Base-by-base conservation (phyloP, 208 protist genomes). In the Chromosphaera perkinsii region DNA sequence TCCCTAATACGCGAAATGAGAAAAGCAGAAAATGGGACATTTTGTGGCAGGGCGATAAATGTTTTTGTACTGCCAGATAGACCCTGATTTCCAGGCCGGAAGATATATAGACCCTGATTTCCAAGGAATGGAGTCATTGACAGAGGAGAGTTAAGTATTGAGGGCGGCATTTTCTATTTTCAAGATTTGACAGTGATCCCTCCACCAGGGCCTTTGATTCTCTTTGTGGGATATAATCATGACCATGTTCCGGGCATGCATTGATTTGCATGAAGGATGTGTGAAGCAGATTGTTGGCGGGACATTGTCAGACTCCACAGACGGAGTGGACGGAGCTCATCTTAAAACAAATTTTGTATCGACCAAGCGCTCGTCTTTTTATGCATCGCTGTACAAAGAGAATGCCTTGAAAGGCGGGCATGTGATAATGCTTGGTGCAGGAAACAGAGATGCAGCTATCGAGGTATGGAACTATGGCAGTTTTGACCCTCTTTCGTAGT, bases 221-320 rank as follows among this genome's bases (percentile, higher is more conserved):
- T n/a, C n/a, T n/a, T n/a, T n/a, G n/a, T n/a, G n/a, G n/a, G n/a
- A n/a, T n/a, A n/a, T n/a, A n/a, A n/a, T n/a, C n/a, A n/a, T n/a
- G n/a, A n/a, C 56, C 0, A 33, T 62, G 10, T 85, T 85, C 39
- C 77, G 80, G 9, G 78, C 80, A 22, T 85, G 80, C 72, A 85
- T 85, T 39, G 80, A 85, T 60, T 71, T 85, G 17, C 80, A 82
- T 43, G 32, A 45, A 0, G 78, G 78, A 10, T 2, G 64, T 22
- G 77, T 83, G 10, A 77, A 76, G 52, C 77, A 85, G 73, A 85
- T 85, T 54, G 81, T 85, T 20, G 81, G 81, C 22, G 55, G 64
- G 22, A 78, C 77, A n/a, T 0, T 54, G 0, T 24, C 9, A 54
- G 70, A 65, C 22, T 37, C 55, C n/a, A 20, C 12, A n/a, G 32